Base-by-base conservation (phyloP, 441 rosid genomes). In the Capsella rubella region DNA sequence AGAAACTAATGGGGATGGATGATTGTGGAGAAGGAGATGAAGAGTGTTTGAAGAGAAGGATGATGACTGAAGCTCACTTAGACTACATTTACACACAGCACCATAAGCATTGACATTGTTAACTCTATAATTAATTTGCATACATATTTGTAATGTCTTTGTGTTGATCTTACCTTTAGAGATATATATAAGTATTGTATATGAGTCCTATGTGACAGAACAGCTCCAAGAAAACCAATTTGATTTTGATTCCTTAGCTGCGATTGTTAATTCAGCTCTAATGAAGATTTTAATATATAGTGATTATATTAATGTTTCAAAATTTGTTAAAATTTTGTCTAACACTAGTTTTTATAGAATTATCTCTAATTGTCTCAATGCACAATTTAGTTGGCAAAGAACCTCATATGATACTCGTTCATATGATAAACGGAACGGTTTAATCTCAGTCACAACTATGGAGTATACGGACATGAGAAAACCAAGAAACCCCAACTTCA, bases 21-120 rank as follows among this genome's bases (percentile, higher is more conserved):
- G 11, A 7, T 11, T 89, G 97, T 60, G 76, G 71, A 13, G 67
- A 39, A 55, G 84, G 67, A 56, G 90, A 87, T 68, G 90, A 80
- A 77, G 97, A 88, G 66, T 87, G 93, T 67, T 76, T 82, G 56
- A 82, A 71, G 75, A 87, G 87, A 82, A 87, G 95, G 60, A 73
- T 78, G 51, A 69, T 80, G 14, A 70, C 78, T n/a, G 95, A 91
- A 80, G 85, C 85, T 82, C 97, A 91, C 78, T 87, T 91, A 84
- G 97, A 91, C 77, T 91, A 89, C 81, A 87, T 89, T 78, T 91
- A 91, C 83, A 87, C 93, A 21, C 93, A 89, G 61, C 86, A 87
- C 25, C 87, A 81, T 52, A 84, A 81, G 79, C 90, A 87, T 62
- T 89, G 78, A 85, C 53, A 14, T 55, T 65, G 6, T 54, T 34